phyloP scores from a whole-genome alignment of 495 filamentous ascomycete genomes.

The Lepidopterella palustris region DNA sequence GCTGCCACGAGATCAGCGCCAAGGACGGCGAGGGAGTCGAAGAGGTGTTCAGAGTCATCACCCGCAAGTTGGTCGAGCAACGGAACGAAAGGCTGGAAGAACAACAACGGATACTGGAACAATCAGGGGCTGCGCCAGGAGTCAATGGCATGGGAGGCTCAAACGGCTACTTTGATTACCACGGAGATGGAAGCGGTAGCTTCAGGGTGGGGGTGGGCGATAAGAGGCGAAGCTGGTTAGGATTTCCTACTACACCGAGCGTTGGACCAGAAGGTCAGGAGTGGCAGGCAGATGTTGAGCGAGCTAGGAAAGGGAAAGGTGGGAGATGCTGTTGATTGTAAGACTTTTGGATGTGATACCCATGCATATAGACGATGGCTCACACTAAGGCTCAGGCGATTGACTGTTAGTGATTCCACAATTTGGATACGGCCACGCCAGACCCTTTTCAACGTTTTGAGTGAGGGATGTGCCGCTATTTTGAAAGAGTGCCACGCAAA shows the following conservation, averaged over 20 bases:
- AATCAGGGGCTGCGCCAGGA: conserved; percentile 34
- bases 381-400: too few species aligned
- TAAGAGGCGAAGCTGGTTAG: conserved; percentile 54
- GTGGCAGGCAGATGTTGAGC: conserved; percentile 29
- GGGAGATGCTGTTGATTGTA: conserved; percentile 47
- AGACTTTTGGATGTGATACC: too few species aligned
- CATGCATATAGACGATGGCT: too few species aligned
- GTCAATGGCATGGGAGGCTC: conserved; percentile 32
- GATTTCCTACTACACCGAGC: conserved; percentile 47
- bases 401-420: too few species aligned
- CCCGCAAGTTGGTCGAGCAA: conserved; percentile 90
- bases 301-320: conserved; percentile 33
- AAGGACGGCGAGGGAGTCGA: conserved; percentile 94
- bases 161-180: conserved; percentile 36
- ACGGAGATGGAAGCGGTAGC: conserved; percentile 42
- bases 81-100: conserved; percentile 58
- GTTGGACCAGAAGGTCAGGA: conserved; percentile 36
- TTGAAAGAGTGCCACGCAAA: too few species aligned
- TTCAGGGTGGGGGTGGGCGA: conserved; percentile 56
- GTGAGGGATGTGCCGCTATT: too few species aligned
- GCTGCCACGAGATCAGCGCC: conserved; percentile 92
- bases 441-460: too few species aligned
- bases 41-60: conserved; percentile 93
- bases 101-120: conserved; percentile 36
- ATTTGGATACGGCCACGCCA: too few species aligned